Conservation (phyloP, 2,329 filamentous ascomycete genomes). For the Fonsecaea multimorphosa region DNA sequence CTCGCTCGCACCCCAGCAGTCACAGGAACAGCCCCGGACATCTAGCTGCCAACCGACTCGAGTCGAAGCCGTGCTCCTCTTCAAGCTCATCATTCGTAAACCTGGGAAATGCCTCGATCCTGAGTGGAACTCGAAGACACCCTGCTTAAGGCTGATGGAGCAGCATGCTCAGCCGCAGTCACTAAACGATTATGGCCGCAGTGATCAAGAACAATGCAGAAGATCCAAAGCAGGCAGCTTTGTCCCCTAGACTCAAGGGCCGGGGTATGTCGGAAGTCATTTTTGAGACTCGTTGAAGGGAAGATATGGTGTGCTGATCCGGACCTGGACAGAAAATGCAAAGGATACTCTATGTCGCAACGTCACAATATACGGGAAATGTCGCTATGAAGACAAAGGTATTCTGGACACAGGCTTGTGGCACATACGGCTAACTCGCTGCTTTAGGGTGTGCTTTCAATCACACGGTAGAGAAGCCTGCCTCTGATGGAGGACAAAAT, state of each 20-base stretch:
- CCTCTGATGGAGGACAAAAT: slow-evolving; percentile 49
- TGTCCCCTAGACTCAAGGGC: slow-evolving; percentile 56
- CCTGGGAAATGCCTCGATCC: background rate
- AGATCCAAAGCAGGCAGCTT: slow-evolving; percentile 52
- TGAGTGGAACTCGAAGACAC: slow-evolving; percentile 12
- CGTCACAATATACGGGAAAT: slow-evolving; percentile 90
- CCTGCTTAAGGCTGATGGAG: slow-evolving; percentile 29
- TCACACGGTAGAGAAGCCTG: slow-evolving; percentile 59
- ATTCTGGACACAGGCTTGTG: slow-evolving; percentile 23
- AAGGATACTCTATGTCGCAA: slow-evolving; percentile 93
- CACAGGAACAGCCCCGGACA: slow-evolving; percentile 5
- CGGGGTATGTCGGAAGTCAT: slow-evolving; percentile 50
- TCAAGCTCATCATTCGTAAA: background rate
- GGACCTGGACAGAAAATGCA: slow-evolving; percentile 64
- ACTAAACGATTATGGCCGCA: slow-evolving; percentile 49
- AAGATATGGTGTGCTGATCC: slow-evolving; percentile 21
- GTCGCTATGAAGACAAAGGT: slow-evolving; percentile 87
- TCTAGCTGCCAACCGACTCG: slow-evolving; percentile 4
- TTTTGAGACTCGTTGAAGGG: background rate
- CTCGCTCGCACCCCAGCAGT: slow-evolving; percentile 17
- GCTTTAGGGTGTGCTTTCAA: slow-evolving; percentile 76
- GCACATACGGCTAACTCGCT: slow-evolving; percentile 23
- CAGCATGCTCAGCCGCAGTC: slow-evolving; percentile 27
- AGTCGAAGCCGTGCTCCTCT: background rate
- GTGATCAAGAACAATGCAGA: slow-evolving; percentile 51